phyloP scores from a whole-genome alignment of 208 protist species.

The Naegleria fowleri region DNA sequence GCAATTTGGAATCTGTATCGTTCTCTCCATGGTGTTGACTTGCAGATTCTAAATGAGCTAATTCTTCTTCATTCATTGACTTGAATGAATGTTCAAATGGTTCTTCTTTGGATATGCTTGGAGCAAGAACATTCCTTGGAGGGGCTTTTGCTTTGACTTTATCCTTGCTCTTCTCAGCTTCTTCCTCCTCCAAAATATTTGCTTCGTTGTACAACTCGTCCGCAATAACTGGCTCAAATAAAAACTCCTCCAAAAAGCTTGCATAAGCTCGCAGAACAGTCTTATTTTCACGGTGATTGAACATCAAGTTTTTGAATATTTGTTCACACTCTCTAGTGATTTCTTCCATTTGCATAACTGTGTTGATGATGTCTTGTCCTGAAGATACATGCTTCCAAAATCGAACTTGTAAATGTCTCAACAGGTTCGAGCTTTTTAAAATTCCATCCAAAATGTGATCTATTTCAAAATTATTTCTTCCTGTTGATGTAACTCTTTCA shows the following conservation, averaged over 20 bases:
- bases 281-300: neutral
- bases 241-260: neutral
- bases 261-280: neutral
- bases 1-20: neutral
- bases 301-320: neutral
- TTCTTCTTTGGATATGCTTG: neutral
- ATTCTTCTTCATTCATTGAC: neutral
- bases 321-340: neutral
- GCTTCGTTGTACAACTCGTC: neutral
- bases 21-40: neutral
- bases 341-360: neutral
- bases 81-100: neutral
- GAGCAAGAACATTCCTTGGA: neutral
- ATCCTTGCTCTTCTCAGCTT: neutral
- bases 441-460: neutral
- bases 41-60: neutral
- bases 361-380: neutral
- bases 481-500: neutral
- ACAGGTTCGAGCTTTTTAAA: neutral
- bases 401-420: neutral
- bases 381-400: neutral
- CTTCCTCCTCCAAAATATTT: constrained; percentile 2
- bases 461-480: neutral
- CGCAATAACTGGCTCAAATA: neutral
- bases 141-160: neutral